Evolutionary conservation across 2,329 filamentous ascomycete genomes (phyloP), one percentile per base, ranked within the genome.

Genomic region (Clonostachys rosea): DNA sequence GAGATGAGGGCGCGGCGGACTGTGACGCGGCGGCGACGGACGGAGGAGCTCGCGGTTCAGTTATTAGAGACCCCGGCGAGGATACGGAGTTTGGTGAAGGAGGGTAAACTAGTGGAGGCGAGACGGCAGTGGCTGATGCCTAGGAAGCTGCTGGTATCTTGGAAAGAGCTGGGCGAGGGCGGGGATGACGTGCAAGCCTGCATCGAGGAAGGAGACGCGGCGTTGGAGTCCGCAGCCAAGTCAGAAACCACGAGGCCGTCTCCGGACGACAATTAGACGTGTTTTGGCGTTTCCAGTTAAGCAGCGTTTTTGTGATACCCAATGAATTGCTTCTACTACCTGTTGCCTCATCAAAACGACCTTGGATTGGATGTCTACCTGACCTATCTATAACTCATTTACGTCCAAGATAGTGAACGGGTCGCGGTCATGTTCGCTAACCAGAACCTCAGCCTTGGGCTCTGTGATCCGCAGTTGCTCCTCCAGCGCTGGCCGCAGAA

Each of bases 361-460:
- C 40, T 20, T 42, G 40, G 30, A 16, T 24, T 17, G 13, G 9
- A 30, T 30, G 24, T 10, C 24, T 30, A 30, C 6, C 24, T 10
- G 24, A 54, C 48, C 34, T 53, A 45, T 54, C 37, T 63, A 59
- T 48, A 76, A 56, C 46, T 66, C 58, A 14, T 60, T 57, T 35
- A 80, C 66, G 51, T 78, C 73, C 53, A 89, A 76, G 49, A 96
- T 87, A 45, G 86, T 85, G 68, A 91, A 99, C 0, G 94, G 94
- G 75, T 99, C 94, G 50, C 82, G 76, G 67, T 99, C 94, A 40
- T 75, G 75, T 62, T 87, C 76, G 65, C 91, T 96, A 43, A 95
- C 81, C 48, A 85, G 65, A 13, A 97, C 84, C 47, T 79, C 71
- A 16, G 84, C 79, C 18, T 73, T 70, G 3, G 59, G 56, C 39